phyloP scores from a whole-genome alignment of 129 eudicot species.

The Flaveria bidentis region DNA sequence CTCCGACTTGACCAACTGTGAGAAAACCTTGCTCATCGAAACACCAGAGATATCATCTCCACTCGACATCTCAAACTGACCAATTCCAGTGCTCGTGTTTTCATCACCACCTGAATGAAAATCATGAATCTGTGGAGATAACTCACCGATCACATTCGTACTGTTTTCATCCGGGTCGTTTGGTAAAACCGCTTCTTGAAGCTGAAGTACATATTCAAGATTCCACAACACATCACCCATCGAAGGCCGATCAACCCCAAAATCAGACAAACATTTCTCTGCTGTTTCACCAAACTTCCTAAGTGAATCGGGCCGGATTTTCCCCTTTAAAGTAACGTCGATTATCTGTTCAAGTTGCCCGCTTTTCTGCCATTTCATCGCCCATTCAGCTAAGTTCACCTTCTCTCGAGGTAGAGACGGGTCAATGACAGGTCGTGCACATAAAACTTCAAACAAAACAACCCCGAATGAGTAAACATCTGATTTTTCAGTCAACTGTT shows the following conservation, averaged over 20 bases:
- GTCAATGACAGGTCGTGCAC: slow-evolving; percentile 90
- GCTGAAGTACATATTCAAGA: slow-evolving; percentile 86
- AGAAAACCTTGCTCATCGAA: slow-evolving; percentile 86
- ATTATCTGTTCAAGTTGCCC: slow-evolving; percentile 82
- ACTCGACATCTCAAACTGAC: slow-evolving; percentile 50
- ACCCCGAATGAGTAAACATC: slow-evolving; percentile 96
- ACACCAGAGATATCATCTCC: slow-evolving; percentile 79
- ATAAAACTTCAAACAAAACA: slow-evolving; percentile 82
- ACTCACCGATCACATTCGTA: slow-evolving; percentile 71
- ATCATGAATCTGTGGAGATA: slow-evolving; percentile 68
- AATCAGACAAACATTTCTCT: slow-evolving; percentile 93
- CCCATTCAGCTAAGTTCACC: slow-evolving; percentile 98
- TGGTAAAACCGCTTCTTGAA: slow-evolving; percentile 73
- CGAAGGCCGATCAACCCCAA: slow-evolving; percentile 87
- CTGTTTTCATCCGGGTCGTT: slow-evolving; percentile 85
- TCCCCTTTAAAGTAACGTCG: slow-evolving; percentile 61
- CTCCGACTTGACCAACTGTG: slow-evolving; percentile 90
- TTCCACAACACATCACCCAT: slow-evolving; percentile 99
- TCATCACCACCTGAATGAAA: slow-evolving; percentile 42
- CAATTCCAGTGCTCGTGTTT: slow-evolving; percentile 33
- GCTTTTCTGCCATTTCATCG: slow-evolving; percentile 86
- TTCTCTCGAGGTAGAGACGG: slow-evolving; percentile 82
- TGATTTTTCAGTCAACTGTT: slow-evolving; percentile 87
- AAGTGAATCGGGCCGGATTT: slow-evolving; percentile 71
- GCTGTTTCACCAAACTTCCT: slow-evolving; percentile 89